Conservation (phyloP, 768 basidiomycete species). For the Lactifluus rugatus region DNA sequence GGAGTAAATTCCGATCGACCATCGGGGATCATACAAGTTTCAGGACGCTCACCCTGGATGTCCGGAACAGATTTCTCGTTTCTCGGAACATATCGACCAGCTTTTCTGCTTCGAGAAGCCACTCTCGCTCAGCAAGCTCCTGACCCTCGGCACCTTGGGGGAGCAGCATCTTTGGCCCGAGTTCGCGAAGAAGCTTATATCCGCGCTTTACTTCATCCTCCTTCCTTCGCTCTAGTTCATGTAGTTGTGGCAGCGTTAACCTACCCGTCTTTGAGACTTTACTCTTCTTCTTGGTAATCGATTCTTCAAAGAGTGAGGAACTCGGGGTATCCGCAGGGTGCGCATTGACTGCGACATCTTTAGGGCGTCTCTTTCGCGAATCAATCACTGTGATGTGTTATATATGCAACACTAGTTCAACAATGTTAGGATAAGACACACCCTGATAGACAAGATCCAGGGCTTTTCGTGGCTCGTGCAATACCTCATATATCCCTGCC, state of each 20-base stretch:
- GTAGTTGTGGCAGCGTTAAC: slow-evolving; percentile 47
- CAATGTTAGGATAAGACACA: slow-evolving; percentile 23
- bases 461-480: slow-evolving; percentile 71
- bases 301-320: slow-evolving; percentile 57
- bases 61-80: slow-evolving; percentile 74
- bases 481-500: slow-evolving; percentile 81
- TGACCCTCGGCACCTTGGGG: slow-evolving; percentile 32
- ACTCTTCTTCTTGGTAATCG: slow-evolving; percentile 32
- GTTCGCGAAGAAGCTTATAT: slow-evolving; percentile 48
- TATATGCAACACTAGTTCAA: neutral
- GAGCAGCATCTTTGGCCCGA: slow-evolving; percentile 48
- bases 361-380: slow-evolving; percentile 24
- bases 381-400: slow-evolving; percentile 27
- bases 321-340: slow-evolving; percentile 25
- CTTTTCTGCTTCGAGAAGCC: slow-evolving; percentile 77
- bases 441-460: slow-evolving; percentile 80
- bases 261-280: slow-evolving; percentile 29
- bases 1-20: neutral
- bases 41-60: slow-evolving; percentile 47
- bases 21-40: neutral
- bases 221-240: slow-evolving; percentile 23
- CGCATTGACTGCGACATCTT: slow-evolving; percentile 13
- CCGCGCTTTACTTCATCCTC: slow-evolving; percentile 52
- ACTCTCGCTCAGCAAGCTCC: slow-evolving; percentile 51
- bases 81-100: slow-evolving; percentile 85